A percentile compares a stretch with the other conserved stretches of the same genome.
phyloP scores from a whole-genome alignment of 176 grass and related monocot genomes.

The Oryza meyeriana region DNA sequence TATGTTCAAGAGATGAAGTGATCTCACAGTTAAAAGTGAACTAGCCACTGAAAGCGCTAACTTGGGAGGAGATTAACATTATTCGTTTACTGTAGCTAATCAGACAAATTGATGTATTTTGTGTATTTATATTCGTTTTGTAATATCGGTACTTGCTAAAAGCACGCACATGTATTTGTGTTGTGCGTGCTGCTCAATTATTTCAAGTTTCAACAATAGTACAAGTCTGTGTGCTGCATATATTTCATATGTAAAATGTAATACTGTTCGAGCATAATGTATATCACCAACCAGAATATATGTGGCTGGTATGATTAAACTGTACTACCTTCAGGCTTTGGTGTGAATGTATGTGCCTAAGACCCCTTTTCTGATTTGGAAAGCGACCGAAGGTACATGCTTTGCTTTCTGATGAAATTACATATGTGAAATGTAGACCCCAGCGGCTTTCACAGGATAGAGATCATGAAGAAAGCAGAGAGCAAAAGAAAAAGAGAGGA shows the following conservation, averaged over 20 bases:
- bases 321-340: neutral
- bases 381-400: neutral
- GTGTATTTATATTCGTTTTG: constrained; percentile 18
- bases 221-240: neutral
- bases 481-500: neutral
- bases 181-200: constrained; percentile 27
- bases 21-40: neutral
- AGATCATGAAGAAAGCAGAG: constrained; percentile 16
- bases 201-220: neutral
- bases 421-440: neutral
- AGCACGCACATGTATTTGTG: constrained; percentile 25
- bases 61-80: neutral
- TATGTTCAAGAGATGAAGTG: neutral
- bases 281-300: neutral
- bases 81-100: neutral
- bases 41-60: neutral
- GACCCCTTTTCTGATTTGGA: constrained; percentile 6
- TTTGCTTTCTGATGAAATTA: constrained; percentile 13
- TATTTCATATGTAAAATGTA: neutral
- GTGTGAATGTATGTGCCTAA: neutral
- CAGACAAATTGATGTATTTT: constrained; percentile 2
- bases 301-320: neutral
- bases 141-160: constrained; percentile 1
- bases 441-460: neutral
- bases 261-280: neutral